Percentiles rank a stretch among this genome's conserved stretches.
These are phyloP conservation scores for Canariomyces notabilis DNA, from an alignment of 2,329 filamentous ascomycete species.

Conservation along the genomic window DNA sequence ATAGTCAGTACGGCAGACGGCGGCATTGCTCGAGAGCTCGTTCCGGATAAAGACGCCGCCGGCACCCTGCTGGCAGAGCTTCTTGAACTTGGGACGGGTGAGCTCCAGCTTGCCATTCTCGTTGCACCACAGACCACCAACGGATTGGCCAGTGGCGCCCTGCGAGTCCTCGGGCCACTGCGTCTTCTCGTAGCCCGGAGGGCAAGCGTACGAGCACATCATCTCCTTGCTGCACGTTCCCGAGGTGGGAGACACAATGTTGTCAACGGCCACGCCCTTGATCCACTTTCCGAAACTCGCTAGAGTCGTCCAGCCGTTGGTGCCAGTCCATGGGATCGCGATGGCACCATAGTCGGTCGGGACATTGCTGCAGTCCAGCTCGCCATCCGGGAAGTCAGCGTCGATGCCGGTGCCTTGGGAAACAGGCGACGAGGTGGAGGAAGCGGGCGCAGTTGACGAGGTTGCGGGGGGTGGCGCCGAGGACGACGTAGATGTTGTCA, in stretches of 20 bases:
- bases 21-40: conserved; percentile 59
- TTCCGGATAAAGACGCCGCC: conserved; percentile 71
- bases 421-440: too few relatives aligned
- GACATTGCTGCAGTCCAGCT: conserved; percentile 66
- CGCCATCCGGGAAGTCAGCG: conserved; percentile 68
- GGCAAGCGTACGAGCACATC: conserved; percentile 92
- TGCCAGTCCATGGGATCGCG: conserved; percentile 59
- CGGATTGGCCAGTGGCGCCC: conserved; percentile 73
- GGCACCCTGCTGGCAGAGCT: conserved; percentile 69
- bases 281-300: conserved; percentile 56
- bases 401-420: conserved; percentile 49
- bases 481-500: conserved; percentile 27
- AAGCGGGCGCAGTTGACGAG: conserved; percentile 25
- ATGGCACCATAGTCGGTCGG: conserved; percentile 78
- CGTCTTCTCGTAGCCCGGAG: conserved; percentile 83
- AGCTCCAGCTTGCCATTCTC: conserved; percentile 66
- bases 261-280: conserved; percentile 51
- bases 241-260: conserved; percentile 58
- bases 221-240: conserved; percentile 57
- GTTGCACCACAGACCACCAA: conserved; percentile 84
- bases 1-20: conserved; percentile 93
- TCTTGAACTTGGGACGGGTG: conserved; percentile 62
- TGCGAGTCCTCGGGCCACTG: conserved; percentile 76
- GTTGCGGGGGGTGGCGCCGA: conserved; percentile 22
- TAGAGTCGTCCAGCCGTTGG: conserved; percentile 75